Conservation (phyloP, 1,139 yeast genomes). For the Taiozyma sp. region DNA sequence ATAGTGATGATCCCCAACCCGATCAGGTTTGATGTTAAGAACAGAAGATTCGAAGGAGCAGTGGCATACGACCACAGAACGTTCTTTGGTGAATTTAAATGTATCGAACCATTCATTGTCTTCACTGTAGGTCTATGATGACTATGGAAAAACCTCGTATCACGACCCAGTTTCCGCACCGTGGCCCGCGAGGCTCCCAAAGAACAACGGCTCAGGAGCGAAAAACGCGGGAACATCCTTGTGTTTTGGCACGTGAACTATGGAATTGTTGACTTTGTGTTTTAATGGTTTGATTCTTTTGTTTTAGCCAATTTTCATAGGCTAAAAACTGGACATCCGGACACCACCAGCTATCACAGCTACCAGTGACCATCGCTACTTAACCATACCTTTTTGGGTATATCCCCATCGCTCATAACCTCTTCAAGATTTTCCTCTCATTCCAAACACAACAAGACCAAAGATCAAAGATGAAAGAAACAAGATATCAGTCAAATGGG, state of each 20-base stretch:
- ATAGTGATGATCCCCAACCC: slow-evolving; percentile 15
- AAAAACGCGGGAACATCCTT: no score
- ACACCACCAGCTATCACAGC: no score
- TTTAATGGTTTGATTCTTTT: no score
- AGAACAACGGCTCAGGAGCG: no score
- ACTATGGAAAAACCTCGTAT: not conserved
- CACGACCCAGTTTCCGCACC: not conserved
- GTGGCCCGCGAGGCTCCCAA: not conserved
- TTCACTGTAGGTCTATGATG: not conserved
- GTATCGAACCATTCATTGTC: not conserved
- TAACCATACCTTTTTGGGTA: no score
- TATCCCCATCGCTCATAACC: not conserved
- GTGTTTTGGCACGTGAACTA: no score
- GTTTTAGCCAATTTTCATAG: no score
- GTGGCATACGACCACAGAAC: slow-evolving; percentile 18
- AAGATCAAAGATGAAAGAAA: no score
- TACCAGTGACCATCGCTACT: no score
- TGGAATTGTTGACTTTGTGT: no score
- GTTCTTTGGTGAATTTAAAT: not conserved
- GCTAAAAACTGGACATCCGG: not conserved
- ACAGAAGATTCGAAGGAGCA: slow-evolving; percentile 20
- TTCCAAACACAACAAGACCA: no score
- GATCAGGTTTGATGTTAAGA: slow-evolving; percentile 15
- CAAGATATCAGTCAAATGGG: slow-evolving; percentile 14
- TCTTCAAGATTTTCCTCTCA: no score